phyloP scores from a whole-genome alignment of 2,329 filamentous ascomycete species.

The Ophiostoma ulmi region DNA sequence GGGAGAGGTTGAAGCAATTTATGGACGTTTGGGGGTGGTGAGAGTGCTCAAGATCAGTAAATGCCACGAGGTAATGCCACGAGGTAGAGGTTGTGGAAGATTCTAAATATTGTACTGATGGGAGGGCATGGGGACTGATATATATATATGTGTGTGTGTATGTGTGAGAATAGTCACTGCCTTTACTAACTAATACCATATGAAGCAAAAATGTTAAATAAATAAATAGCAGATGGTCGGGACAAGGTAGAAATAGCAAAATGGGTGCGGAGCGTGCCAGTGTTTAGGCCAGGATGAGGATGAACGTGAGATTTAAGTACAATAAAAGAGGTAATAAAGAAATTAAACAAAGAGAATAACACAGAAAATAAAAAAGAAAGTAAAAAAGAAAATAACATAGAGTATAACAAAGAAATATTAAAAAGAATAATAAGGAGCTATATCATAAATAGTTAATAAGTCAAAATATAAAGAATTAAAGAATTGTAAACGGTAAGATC shows the following conservation, averaged over 20 bases:
- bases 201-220: not conserved
- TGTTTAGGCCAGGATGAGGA: not conserved
- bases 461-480: not conserved
- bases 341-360: not conserved
- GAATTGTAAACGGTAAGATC: not conserved
- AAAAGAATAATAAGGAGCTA: not conserved
- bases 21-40: not conserved
- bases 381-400: too few relatives aligned
- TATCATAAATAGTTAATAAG: not conserved
- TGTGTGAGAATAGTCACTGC: not conserved
- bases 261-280: not conserved
- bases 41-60: slow-evolving; percentile 5
- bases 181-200: not conserved
- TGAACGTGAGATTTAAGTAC: not conserved
- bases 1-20: not conserved
- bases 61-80: slow-evolving; percentile 8
- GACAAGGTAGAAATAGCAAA: not conserved
- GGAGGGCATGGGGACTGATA: not conserved
- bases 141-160: not conserved
- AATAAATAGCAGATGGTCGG: not conserved
- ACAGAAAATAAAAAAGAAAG: not conserved
- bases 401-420: too few relatives aligned
- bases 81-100: slow-evolving; percentile 2
- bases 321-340: not conserved
- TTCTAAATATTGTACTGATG: not conserved